Evolutionary conservation across 139 green algal species (phyloP), one percentile per base, ranked within the genome.

Genomic region (Coelastrella sp.): DNA sequence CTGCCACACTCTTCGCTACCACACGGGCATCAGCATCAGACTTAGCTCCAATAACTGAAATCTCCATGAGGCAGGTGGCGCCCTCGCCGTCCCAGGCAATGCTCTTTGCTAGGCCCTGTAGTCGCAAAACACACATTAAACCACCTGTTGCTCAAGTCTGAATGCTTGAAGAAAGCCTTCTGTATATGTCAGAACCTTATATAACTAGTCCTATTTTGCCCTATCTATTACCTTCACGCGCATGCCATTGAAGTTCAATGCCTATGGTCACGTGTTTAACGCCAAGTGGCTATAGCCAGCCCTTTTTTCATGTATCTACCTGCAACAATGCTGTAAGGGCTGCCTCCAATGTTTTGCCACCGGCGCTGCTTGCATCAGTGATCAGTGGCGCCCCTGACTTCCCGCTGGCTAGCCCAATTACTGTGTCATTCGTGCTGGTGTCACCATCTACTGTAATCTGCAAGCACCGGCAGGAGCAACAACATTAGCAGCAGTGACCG

Each of bases 81-180:
- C 98, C 98, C 93, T 99, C 98, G 20, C 98, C 98, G 91, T 99
- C 98, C 98, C 98, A 99, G 3, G 98, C 98, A 87, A 99, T 98
- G 23, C 94, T 95, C 95, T 99, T 99, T 85, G 97, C 97, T 87
- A 98, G 90, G 14, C 96, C 97, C 95, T 98, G 91, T 22, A 80
- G 14, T 75, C 16, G 3, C 4, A n/a, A n/a, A n/a, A 71, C 64
- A 14, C 64, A 47, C 32, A 47, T 0, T 1, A 47, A 47, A 47
- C n/a, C n/a, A n/a, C n/a, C n/a, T n/a, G n/a, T n/a, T n/a, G n/a
- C n/a, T n/a, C n/a, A n/a, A n/a, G n/a, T n/a, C n/a, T n/a, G n/a
- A n/a, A n/a, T n/a, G n/a, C n/a, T n/a, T n/a, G n/a, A n/a, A n/a
- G n/a, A n/a, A n/a, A n/a, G n/a, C n/a, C n/a, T n/a, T n/a, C n/a